Evolutionary conservation across 306 rosid genomes (phyloP).

Genomic region (Castanea mollissima): DNA sequence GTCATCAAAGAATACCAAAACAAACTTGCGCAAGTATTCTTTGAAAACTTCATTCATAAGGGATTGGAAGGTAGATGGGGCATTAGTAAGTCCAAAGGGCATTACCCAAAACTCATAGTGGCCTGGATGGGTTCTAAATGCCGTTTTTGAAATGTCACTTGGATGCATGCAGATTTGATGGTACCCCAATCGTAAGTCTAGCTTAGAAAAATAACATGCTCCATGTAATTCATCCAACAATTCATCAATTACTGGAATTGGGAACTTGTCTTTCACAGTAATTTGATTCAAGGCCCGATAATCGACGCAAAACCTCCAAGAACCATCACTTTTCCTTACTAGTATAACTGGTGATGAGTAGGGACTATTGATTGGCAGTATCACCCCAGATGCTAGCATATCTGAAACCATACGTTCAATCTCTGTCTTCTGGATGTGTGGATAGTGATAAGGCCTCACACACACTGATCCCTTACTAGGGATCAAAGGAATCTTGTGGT

Average conservation of each 20-base stretch:
- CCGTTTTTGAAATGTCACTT: too few species aligned
- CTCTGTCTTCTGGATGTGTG: neutral
- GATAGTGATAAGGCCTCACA: neutral
- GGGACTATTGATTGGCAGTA: neutral
- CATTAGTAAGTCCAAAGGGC: neutral
- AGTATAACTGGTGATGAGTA: neutral
- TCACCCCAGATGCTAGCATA: neutral
- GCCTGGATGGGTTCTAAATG: neutral
- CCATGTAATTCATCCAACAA: neutral
- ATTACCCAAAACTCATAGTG: neutral
- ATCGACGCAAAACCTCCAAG: neutral
- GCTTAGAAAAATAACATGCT: neutral
- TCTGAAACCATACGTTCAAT: neutral
- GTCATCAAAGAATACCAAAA: neutral
- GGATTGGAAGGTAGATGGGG: neutral
- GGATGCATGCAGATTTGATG: neutral
- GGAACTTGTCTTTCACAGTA: too few species aligned
- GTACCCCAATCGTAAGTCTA: neutral
- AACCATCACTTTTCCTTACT: neutral
- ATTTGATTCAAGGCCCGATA: neutral
- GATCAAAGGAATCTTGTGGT: neutral
- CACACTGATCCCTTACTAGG: neutral
- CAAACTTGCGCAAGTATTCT: neutral
- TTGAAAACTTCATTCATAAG: neutral
- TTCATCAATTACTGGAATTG: neutral